phyloP scores from a whole-genome alignment of 176 grass and related monocot species.

The Triticum aestivum region IWGSC_CS_RefSeq_v2.1 NC_057795.1:64659257-64659756 shows the following conservation, averaged over 20 bases:
- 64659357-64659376: not conserved
- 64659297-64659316: not conserved
- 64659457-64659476: not conserved
- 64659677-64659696: not conserved
- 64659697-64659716: not conserved
- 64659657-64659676: not conserved
- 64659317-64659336: not conserved
- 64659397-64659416: not conserved
- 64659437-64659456: not conserved
- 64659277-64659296: not conserved
- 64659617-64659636: not conserved
- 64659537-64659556: not conserved
- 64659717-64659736: not conserved
- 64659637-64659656: not conserved
- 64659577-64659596: not conserved
- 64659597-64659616: not conserved
- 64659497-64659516: not conserved
- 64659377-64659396: not conserved
- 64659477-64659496: not conserved
- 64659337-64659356: not conserved
- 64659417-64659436: not conserved
- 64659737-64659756: slow-evolving; percentile 9
- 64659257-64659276: not conserved
- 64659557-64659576: not conserved
- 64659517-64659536: not conserved